phyloP scores from a whole-genome alignment of 371 early-diverging fungal genomes.

The Apophysomyces trapeziformis region DNA sequence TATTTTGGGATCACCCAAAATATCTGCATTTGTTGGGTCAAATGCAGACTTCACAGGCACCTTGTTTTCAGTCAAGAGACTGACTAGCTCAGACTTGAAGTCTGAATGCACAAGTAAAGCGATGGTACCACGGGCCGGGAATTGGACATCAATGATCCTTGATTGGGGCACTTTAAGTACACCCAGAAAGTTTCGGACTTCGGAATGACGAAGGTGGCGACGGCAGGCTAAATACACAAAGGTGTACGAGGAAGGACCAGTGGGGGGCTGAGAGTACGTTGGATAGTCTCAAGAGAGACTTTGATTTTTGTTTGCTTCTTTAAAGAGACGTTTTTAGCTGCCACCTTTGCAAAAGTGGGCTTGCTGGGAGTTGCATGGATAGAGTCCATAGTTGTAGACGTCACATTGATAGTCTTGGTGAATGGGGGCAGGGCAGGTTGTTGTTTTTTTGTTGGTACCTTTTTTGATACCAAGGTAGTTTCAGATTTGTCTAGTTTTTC shows the following conservation, averaged over 20 bases:
- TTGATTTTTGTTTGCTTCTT: no score
- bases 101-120: constrained; percentile 7
- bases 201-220: constrained; percentile 7
- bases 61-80: neutral
- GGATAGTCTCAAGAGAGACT: no score
- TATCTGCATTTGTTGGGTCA: neutral
- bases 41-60: neutral
- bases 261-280: neutral
- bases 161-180: neutral
- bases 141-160: constrained; percentile 14
- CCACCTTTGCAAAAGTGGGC: no score
- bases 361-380: no score
- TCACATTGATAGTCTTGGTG: no score
- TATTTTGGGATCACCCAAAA: constrained; percentile 10
- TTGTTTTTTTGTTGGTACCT: no score
- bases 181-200: constrained; percentile 4
- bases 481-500: no score
- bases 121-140: constrained; percentile 9
- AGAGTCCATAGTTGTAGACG: no score
- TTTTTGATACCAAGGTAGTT: no score
- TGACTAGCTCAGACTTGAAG: neutral
- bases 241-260: neutral
- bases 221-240: constrained; percentile 10
- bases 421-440: no score
- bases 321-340: no score